phyloP scores from a whole-genome alignment of 2,329 filamentous ascomycete species.

The Apiospora saccharicola region DNA sequence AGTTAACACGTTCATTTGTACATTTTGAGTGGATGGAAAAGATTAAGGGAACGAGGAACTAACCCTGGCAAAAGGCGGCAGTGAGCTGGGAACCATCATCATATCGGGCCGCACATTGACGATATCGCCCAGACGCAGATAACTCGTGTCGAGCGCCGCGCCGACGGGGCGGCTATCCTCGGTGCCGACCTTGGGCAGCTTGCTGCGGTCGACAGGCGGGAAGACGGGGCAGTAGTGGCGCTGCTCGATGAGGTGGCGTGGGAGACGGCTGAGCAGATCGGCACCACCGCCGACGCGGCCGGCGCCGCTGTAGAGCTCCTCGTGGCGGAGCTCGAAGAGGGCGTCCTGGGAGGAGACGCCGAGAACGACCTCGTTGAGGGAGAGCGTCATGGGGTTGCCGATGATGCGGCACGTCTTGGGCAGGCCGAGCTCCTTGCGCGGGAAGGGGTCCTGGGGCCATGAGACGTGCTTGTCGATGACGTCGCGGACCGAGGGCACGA shows the following conservation, averaged over 20 bases:
- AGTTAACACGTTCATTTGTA: not conserved
- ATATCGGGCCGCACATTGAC: slow-evolving; percentile 86
- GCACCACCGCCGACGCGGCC: slow-evolving; percentile 57
- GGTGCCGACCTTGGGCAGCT: slow-evolving; percentile 70
- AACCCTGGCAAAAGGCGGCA: slow-evolving; percentile 91
- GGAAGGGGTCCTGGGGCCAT: slow-evolving; percentile 67
- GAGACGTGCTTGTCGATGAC: slow-evolving; percentile 74
- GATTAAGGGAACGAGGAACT: slow-evolving; percentile 41
- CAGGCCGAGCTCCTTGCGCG: slow-evolving; percentile 76
- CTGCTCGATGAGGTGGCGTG: slow-evolving; percentile 84
- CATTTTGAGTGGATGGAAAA: not conserved
- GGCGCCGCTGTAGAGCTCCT: slow-evolving; percentile 71
- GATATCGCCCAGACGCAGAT: slow-evolving; percentile 90
- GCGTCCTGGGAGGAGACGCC: slow-evolving; percentile 86
- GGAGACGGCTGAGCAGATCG: slow-evolving; percentile 74
- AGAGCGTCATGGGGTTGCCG: slow-evolving; percentile 89
- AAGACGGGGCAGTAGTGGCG: slow-evolving; percentile 91
- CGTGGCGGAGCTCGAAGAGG: slow-evolving; percentile 79
- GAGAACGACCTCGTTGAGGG: slow-evolving; percentile 85
- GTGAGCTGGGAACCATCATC: slow-evolving; percentile 79
- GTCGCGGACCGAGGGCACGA: slow-evolving; percentile 79
- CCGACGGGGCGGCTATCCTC: slow-evolving; percentile 70
- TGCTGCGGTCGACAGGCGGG: slow-evolving; percentile 76
- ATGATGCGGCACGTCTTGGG: slow-evolving; percentile 80
- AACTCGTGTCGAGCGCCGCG: slow-evolving; percentile 81